A percentile compares a stretch with the other conserved stretches of the same genome.
Conservation (phyloP, 768 basidiomycete species). For the Tubosaeta brunneosetosa region DNA sequence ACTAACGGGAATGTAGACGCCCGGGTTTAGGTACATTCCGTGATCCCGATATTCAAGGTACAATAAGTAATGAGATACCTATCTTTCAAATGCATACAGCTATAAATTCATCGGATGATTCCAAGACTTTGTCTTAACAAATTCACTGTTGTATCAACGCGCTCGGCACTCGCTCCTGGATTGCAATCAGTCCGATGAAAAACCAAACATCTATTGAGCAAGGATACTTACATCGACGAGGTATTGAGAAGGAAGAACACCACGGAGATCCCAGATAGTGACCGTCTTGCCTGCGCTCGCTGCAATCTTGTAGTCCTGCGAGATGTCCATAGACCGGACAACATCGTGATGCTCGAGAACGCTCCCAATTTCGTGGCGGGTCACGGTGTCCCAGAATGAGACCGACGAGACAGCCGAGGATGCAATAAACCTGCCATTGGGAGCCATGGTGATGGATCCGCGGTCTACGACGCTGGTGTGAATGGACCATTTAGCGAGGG, state of each 20-base stretch:
- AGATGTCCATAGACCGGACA: not conserved
- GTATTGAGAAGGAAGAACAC: not conserved
- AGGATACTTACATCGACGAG: not conserved
- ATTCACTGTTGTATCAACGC: not conserved
- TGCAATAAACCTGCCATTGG: not conserved
- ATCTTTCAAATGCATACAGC: too few relatives aligned
- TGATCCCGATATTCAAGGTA: not conserved
- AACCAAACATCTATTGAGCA: not conserved
- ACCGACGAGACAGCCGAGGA: not conserved
- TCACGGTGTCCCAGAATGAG: not conserved
- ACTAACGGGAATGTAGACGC: constrained; percentile 6
- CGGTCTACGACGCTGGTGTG: not conserved
- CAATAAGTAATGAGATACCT: not conserved
- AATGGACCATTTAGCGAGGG: not conserved
- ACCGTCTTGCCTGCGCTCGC: not conserved
- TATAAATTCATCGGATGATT: too few relatives aligned
- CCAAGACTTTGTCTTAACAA: too few relatives aligned
- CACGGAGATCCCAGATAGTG: not conserved
- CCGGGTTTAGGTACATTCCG: constrained; percentile 20
- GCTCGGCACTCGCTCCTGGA: not conserved
- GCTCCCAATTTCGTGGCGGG: not conserved
- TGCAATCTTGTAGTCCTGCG: not conserved
- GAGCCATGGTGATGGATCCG: not conserved
- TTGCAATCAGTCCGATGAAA: not conserved
- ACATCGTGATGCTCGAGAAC: not conserved